A percentile compares a stretch with the other conserved stretches of the same genome.
Conservation (phyloP, 2,329 filamentous ascomycete species). For the Calycina herbarum region DNA sequence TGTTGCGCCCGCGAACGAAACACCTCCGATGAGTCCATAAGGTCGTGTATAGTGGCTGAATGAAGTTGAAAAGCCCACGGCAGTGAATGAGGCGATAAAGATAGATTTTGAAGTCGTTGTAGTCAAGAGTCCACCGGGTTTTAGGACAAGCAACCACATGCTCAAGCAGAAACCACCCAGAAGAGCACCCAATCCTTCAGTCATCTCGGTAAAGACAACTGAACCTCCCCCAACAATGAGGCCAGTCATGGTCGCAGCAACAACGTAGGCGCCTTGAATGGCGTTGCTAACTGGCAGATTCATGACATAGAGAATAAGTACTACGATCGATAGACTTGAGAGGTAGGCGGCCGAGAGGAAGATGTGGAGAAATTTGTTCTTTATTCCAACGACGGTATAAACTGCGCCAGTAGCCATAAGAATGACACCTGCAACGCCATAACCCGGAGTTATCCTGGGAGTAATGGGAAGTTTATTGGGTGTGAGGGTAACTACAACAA, state of each 20-base stretch:
- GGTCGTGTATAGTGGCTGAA: slow-evolving; percentile 76
- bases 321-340: slow-evolving; percentile 69
- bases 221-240: slow-evolving; percentile 71
- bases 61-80: slow-evolving; percentile 70
- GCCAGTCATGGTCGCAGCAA: slow-evolving; percentile 73
- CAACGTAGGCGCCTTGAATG: slow-evolving; percentile 83
- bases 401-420: slow-evolving; percentile 70
- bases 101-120: slow-evolving; percentile 63
- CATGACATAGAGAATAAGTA: slow-evolving; percentile 89
- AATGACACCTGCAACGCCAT: slow-evolving; percentile 75
- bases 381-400: slow-evolving; percentile 78
- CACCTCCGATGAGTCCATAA: slow-evolving; percentile 73
- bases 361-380: slow-evolving; percentile 75
- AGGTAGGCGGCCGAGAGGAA: slow-evolving; percentile 79
- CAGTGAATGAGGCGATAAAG: slow-evolving; percentile 73
- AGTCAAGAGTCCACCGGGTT: slow-evolving; percentile 71
- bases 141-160: slow-evolving; percentile 79
- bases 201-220: slow-evolving; percentile 79
- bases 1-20: slow-evolving; percentile 81
- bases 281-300: slow-evolving; percentile 71
- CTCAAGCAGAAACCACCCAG: slow-evolving; percentile 38
- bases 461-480: slow-evolving; percentile 64
- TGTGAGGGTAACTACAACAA: slow-evolving; percentile 31
- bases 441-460: slow-evolving; percentile 76
- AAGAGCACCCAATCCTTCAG: slow-evolving; percentile 69